These are phyloP conservation scores for Globisporangium cystogenes DNA, from an alignment of 352 stramenopile species.

Conservation along the genomic window DNA sequence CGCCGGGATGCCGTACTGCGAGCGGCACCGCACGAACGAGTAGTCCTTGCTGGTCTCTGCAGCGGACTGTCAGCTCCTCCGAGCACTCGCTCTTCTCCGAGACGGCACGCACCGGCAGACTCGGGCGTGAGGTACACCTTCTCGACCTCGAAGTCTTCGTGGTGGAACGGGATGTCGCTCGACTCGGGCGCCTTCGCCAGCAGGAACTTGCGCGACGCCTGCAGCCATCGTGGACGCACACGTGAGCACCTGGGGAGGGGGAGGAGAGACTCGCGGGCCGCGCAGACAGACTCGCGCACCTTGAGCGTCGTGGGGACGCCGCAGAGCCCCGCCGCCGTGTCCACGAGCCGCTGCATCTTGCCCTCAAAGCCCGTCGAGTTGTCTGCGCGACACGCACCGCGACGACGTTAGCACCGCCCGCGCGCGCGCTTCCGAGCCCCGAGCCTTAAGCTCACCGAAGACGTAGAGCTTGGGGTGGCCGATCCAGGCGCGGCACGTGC, in stretches of 20 bases:
- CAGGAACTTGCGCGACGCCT: slow-evolving; percentile 71
- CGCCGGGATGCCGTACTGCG: slow-evolving; percentile 75
- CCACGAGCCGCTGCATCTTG: slow-evolving; percentile 86
- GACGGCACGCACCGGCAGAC: slow-evolving; percentile 28
- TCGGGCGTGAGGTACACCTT: slow-evolving; percentile 82
- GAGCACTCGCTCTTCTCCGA: neutral
- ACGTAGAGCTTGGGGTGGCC: slow-evolving; percentile 82
- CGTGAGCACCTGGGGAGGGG: too few relatives aligned
- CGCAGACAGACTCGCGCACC: too few relatives aligned
- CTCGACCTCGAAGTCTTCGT: slow-evolving; percentile 85
- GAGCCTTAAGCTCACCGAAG: too few relatives aligned
- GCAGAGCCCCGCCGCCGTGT: slow-evolving; percentile 63
- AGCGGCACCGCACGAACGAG: slow-evolving; percentile 80
- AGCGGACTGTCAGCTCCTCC: too few relatives aligned
- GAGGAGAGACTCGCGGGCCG: too few relatives aligned
- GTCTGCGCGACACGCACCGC: slow-evolving; percentile 26
- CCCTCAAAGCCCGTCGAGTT: slow-evolving; percentile 80
- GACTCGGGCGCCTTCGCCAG: slow-evolving; percentile 34
- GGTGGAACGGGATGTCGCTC: slow-evolving; percentile 63
- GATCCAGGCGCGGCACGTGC: slow-evolving; percentile 74
- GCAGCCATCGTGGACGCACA: too few relatives aligned
- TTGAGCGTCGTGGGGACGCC: slow-evolving; percentile 76
- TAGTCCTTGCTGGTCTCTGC: slow-evolving; percentile 78
- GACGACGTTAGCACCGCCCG: neutral
- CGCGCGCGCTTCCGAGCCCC: too few relatives aligned